These are phyloP conservation scores for Multifurca ochricompacta DNA, from an alignment of 768 basidiomycete genomes.

Conservation along the genomic window DNA sequence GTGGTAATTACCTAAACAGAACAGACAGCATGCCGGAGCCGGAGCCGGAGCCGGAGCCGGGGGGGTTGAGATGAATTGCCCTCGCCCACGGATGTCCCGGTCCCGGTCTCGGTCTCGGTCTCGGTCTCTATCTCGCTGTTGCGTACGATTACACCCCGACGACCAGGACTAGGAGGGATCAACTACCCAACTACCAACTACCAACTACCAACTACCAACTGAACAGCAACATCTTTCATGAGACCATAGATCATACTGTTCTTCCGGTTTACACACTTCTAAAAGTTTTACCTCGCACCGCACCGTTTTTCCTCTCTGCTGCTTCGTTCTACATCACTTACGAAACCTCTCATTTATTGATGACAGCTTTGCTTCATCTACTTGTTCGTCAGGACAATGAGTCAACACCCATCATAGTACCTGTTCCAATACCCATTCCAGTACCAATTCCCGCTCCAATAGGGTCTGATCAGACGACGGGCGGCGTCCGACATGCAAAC, in stretches of 20 bases:
- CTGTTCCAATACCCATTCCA: neutral
- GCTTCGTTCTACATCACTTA: neutral
- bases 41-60: no score
- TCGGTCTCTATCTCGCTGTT: no score
- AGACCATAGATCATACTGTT: neutral
- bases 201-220: no score
- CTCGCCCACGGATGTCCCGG: no score
- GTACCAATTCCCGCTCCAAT: neutral
- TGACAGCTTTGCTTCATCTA: conserved; percentile 1
- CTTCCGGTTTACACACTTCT: neutral
- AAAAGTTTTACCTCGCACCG: neutral
- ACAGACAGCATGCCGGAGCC: no score
- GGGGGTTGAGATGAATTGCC: no score
- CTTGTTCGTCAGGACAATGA: conserved; percentile 10
- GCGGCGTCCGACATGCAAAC: conserved; percentile 34
- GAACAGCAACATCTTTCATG: neutral
- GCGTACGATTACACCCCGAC: no score
- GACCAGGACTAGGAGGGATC: no score
- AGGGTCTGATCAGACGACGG: neutral
- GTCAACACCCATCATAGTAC: neutral
- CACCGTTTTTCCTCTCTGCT: neutral
- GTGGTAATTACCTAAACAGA: no score
- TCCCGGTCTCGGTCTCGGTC: no score
- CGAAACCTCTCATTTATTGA: neutral
- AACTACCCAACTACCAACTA: no score